Evolutionary conservation across 768 basidiomycete species (phyloP).

Genomic region (Auricularia sp.): DNA sequence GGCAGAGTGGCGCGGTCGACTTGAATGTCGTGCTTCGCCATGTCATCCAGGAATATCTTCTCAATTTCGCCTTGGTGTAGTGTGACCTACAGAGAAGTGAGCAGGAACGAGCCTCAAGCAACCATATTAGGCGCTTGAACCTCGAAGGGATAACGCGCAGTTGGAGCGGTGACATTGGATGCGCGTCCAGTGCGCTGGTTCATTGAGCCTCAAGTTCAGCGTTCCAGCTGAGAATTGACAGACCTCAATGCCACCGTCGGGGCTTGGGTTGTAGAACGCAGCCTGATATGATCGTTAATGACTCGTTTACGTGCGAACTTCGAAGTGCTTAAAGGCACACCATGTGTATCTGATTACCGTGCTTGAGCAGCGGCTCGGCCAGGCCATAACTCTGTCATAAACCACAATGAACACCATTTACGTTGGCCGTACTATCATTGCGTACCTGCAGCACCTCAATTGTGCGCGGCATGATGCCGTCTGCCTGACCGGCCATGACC

Average conservation of each 20-base stretch:
- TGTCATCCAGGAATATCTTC: conserved; percentile 8
- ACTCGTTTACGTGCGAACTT: conserved; percentile 13
- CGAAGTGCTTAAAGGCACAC: conserved; percentile 29
- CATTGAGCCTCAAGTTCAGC: neutral
- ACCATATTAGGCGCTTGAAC: conserved; percentile 19
- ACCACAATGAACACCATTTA: neutral
- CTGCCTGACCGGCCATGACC: conserved; percentile 42
- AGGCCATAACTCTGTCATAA: conserved; percentile 61
- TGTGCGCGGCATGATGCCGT: conserved; percentile 46
- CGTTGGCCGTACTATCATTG: neutral
- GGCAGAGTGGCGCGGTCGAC: conserved; percentile 20
- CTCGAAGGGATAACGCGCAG: conserved; percentile 64
- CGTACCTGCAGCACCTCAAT: conserved; percentile 43
- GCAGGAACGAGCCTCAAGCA: neutral
- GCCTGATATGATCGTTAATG: conserved; percentile 27
- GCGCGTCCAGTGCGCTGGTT: conserved; percentile 50
- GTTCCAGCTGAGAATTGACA: neutral
- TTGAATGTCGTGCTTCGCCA: conserved; percentile 9
- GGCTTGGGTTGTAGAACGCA: conserved; percentile 60
- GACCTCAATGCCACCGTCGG: conserved; percentile 53
- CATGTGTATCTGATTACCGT: conserved; percentile 61
- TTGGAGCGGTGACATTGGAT: conserved; percentile 49
- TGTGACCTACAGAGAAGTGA: conserved; percentile 7
- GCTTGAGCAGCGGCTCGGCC: conserved; percentile 47
- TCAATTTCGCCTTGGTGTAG: conserved; percentile 31